Evolutionary conservation across 139 green algal genomes (phyloP).

Genomic region (Desmodesmus armatus): DNA sequence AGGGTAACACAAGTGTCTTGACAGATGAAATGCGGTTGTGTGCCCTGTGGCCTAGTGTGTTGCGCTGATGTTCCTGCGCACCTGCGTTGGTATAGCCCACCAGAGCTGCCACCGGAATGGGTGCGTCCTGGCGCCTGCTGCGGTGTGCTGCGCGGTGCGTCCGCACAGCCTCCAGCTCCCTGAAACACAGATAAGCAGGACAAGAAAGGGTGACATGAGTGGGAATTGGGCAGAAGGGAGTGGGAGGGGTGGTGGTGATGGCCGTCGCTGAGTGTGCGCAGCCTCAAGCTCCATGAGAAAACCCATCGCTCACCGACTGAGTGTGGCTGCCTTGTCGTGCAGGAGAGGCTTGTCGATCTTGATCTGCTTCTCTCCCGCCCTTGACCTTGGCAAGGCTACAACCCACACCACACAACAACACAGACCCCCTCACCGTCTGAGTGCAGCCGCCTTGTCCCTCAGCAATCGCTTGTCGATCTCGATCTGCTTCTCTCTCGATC

Average conservation of each 20-base stretch:
- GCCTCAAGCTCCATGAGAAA: no score
- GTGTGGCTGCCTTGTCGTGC: slow-evolving; percentile 52
- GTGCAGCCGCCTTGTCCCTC: slow-evolving; percentile 52
- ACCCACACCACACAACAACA: no score
- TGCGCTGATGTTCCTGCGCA: slow-evolving; percentile 34
- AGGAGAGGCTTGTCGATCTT: slow-evolving; percentile 98
- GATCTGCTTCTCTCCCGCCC: slow-evolving; percentile 96
- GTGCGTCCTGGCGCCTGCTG: slow-evolving; percentile 64
- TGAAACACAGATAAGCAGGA: neutral
- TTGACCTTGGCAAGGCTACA: no score
- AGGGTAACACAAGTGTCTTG: no score
- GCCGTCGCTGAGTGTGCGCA: no score
- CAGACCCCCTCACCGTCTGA: neutral
- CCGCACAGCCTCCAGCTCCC: slow-evolving; percentile 80
- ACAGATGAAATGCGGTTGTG: no score
- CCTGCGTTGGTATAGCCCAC: slow-evolving; percentile 97
- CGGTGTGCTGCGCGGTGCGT: slow-evolving; percentile 77
- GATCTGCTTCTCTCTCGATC: slow-evolving; percentile 99
- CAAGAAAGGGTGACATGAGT: neutral
- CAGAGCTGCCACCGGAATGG: slow-evolving; percentile 90
- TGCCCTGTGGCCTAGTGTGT: no score
- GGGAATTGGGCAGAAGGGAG: neutral
- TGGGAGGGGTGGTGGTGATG: neutral
- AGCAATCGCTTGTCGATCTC: slow-evolving; percentile 97
- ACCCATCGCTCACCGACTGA: neutral